Evolutionary conservation across 345 rosid genomes (phyloP), one percentile per base, ranked within the genome.

Genomic region (Clarkia xantiana): DNA sequence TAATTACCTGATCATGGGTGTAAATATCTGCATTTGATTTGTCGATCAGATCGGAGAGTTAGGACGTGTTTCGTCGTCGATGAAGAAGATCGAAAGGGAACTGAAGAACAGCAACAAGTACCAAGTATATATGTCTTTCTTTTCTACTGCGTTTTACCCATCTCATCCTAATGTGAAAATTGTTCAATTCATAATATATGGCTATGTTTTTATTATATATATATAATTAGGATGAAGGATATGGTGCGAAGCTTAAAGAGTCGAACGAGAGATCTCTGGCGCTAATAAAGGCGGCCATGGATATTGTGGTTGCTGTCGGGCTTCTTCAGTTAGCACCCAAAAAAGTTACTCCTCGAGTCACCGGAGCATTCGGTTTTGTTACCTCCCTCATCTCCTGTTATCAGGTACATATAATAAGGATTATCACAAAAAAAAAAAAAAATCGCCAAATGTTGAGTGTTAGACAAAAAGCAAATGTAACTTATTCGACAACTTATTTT

Each of bases 311-410:
- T n/a, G 94, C 94, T 8, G 69, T 49, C 18, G 99, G 99, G 44
- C 77, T 93, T 16, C 97, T 93, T 58, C 95, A 80, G 45, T 67
- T 87, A 71, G 80, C 76, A 38, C 99, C 99, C 36, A 77, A 72
- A 76, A 87, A 75, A 51, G 74, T 93, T 41, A 82, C 74, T 62
- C 86, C 97, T 46, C 96, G 99, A 40, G 86, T 84, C 42, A 84
- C 95, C 2, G 99, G 99, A 49, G 94, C 79, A 34, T 56, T 82
- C 16, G 97, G 97, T 67, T 77, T 87, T 58, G 71, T 59, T 65
- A 67, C 71, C 54, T 93, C 99, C 18, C 80, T 93, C 45, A 87
- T 93, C 60, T 79, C 95, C 47, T 93, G 99, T 65, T 93, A 87
- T 67, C 97, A 87, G 97, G 99, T 87, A 29, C 74, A 42, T 5